phyloP scores from a whole-genome alignment of 345 rosid genomes.

The Eucalyptus coolabah region DNA sequence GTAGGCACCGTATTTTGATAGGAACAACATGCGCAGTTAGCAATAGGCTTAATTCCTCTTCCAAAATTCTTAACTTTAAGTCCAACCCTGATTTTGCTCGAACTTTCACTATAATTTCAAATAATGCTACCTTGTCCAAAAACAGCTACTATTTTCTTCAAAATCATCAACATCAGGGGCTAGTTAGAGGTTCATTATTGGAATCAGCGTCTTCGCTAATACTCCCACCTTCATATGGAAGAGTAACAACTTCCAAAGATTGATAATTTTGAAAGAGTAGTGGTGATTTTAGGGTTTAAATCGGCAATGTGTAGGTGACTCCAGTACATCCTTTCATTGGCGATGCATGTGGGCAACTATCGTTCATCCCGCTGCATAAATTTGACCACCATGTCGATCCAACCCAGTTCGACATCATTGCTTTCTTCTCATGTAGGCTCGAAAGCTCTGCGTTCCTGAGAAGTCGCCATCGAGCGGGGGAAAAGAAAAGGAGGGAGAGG shows the following conservation, averaged over 20 bases:
- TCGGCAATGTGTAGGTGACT: neutral
- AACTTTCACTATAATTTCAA: neutral
- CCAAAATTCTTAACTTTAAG: neutral
- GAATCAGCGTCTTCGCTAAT: neutral
- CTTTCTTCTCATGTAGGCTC: neutral
- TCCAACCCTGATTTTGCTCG: neutral
- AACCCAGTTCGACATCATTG: neutral
- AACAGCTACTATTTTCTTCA: neutral
- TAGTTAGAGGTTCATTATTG: neutral
- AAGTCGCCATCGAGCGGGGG: neutral
- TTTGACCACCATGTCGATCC: neutral
- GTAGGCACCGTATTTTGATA: neutral
- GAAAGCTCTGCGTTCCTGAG: neutral
- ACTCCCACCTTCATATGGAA: neutral
- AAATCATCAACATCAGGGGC: neutral
- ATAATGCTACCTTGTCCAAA: accelerated
- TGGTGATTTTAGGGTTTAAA: neutral
- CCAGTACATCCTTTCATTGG: neutral
- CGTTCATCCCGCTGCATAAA: neutral
- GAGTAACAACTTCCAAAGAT: neutral
- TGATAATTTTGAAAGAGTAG: neutral
- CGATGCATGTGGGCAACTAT: neutral
- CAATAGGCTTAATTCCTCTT: neutral
- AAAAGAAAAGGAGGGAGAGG: neutral
- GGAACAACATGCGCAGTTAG: neutral